Evolutionary conservation across 2,329 filamentous ascomycete genomes (phyloP).

Genomic region (Penicillium sp.): DNA sequence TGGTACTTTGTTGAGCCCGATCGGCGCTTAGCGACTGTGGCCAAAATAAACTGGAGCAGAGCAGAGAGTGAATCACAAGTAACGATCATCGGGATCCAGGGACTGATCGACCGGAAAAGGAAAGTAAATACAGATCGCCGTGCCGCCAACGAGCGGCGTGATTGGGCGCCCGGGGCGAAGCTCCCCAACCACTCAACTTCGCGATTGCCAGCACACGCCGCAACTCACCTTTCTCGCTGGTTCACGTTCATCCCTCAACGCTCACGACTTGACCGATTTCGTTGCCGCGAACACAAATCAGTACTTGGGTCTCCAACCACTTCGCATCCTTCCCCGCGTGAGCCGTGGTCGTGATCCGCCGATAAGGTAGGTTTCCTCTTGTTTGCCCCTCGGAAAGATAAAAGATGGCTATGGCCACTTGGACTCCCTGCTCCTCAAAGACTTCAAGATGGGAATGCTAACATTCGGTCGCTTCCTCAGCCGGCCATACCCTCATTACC

Average conservation of each 20-base stretch:
- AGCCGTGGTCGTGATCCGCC: conserved; percentile 7
- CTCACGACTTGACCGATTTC: background rate
- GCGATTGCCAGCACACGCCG: conserved; percentile 2
- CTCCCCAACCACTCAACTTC: conserved; percentile 8
- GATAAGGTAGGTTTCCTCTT: conserved; percentile 6
- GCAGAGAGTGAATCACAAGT: background rate
- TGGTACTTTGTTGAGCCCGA: background rate
- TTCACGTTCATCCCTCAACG: background rate
- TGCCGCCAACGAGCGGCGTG: conserved; percentile 1
- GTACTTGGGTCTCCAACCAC: conserved; percentile 1
- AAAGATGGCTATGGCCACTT: background rate
- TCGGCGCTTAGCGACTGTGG: background rate
- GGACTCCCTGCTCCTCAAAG: background rate
- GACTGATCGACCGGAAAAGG: background rate
- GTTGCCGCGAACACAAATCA: background rate
- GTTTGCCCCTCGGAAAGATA: background rate
- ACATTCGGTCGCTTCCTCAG: conserved; percentile 39
- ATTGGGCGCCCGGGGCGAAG: conserved; percentile 2
- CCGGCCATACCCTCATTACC: conserved; percentile 33
- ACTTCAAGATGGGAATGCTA: conserved; percentile 37
- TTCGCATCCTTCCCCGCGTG: conserved; percentile 8
- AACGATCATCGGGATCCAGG: background rate
- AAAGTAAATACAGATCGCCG: background rate
- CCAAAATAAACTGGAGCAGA: too few relatives aligned
- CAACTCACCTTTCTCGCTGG: conserved; percentile 6